Percentiles rank a stretch among this genome's conserved stretches.
These are phyloP conservation scores for Epicoccum nigrum DNA, from an alignment of 2,329 filamentous ascomycete genomes.

Conservation along the genomic window DNA sequence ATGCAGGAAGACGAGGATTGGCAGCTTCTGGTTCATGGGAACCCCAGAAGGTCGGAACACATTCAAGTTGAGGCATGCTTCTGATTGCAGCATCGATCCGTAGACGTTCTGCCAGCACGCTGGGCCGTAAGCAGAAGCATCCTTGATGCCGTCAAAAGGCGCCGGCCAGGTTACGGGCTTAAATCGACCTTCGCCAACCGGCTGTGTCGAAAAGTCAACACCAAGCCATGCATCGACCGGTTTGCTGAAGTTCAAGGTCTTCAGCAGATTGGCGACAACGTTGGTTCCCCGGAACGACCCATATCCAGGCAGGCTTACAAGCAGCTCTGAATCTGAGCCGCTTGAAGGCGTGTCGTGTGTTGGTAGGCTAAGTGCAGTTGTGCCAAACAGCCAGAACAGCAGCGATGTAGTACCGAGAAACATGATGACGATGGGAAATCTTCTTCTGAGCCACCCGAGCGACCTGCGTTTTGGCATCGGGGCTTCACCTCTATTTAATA, in stretches of 20 bases:
- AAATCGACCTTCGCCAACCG: slow-evolving; percentile 51
- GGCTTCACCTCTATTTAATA: slow-evolving; percentile 15
- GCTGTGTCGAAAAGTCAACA: slow-evolving; percentile 55
- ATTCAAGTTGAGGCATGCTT: slow-evolving; percentile 45
- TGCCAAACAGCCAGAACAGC: slow-evolving; percentile 32
- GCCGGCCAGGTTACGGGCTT: slow-evolving; percentile 49
- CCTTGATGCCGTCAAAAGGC: slow-evolving; percentile 50
- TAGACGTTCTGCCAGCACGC: slow-evolving; percentile 54
- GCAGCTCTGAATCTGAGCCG: slow-evolving; percentile 20
- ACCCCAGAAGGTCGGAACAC: slow-evolving; percentile 39
- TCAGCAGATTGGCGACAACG: slow-evolving; percentile 44
- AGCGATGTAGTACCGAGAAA: slow-evolving; percentile 27
- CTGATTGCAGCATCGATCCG: slow-evolving; percentile 30
- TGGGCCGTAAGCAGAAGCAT: slow-evolving; percentile 51
- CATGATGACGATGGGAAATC: slow-evolving; percentile 26
- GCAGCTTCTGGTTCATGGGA: slow-evolving; percentile 35
- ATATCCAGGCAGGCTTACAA: slow-evolving; percentile 48
- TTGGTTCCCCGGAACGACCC: slow-evolving; percentile 51
- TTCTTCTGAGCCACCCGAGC: slow-evolving; percentile 24
- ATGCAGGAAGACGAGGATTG: slow-evolving; percentile 40
- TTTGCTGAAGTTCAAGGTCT: slow-evolving; percentile 38
- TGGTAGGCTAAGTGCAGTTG: slow-evolving; percentile 6
- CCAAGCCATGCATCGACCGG: slow-evolving; percentile 57
- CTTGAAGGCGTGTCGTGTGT: slow-evolving; percentile 11
- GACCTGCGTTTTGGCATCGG: slow-evolving; percentile 12